Conservation (phyloP, 352 stramenopile species). For the Albugo candida region DNA sequence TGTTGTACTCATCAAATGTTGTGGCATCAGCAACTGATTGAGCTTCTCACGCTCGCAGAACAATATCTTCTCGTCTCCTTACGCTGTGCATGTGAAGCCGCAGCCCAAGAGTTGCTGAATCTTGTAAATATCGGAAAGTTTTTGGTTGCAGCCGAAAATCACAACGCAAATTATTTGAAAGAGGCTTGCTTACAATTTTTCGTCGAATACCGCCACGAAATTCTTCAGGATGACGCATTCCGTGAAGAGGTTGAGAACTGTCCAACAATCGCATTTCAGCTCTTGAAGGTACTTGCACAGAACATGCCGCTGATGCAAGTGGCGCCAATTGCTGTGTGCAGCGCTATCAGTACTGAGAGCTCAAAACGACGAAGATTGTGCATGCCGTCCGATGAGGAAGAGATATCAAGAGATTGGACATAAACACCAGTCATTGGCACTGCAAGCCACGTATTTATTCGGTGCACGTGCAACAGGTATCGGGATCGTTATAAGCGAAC, state of each 20-base stretch:
- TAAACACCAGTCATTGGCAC: background rate
- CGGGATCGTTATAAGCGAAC: background rate
- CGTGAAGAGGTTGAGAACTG: constrained; percentile 61
- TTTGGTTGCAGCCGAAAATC: constrained; percentile 60
- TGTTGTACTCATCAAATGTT: background rate
- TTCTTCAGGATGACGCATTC: constrained; percentile 70
- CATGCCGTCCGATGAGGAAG: constrained; percentile 60
- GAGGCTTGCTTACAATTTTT: constrained; percentile 68
- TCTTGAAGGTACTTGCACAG: constrained; percentile 5
- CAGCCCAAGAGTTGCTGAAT: constrained; percentile 42
- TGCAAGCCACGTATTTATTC: constrained; percentile 9
- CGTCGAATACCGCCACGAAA: constrained; percentile 47
- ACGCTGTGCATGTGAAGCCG: constrained; percentile 60
- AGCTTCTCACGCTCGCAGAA: constrained; percentile 58
- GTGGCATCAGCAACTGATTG: constrained; percentile 55
- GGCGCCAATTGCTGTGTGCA: constrained; percentile 14
- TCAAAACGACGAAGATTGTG: constrained; percentile 56
- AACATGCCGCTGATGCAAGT: background rate
- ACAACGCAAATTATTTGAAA: constrained; percentile 66
- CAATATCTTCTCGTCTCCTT: constrained; percentile 60
- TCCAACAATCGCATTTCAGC: constrained; percentile 51
- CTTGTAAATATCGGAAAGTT: constrained; percentile 61
- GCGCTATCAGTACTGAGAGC: constrained; percentile 18
- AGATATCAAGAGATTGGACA: constrained; percentile 20
- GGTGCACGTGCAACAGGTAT: background rate